Evolutionary conservation across 2,329 filamentous ascomycete species (phyloP), one percentile per base, ranked within the genome.

Genomic region (Microcyclospora pomicola): DNA sequence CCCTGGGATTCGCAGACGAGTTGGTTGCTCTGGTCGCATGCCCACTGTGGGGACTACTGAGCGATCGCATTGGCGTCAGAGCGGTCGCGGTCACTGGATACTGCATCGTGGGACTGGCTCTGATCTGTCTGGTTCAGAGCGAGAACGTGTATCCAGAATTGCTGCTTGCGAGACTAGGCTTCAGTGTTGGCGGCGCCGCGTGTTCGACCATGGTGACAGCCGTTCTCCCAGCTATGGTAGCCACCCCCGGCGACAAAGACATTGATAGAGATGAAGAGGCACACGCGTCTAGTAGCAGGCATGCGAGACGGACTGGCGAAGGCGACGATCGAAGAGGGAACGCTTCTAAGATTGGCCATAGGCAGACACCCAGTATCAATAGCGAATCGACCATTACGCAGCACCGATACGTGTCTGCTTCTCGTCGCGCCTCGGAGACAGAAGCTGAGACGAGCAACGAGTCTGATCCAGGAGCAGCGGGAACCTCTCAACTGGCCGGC

Each of bases 131-230:
- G 52, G 87, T 95, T 16, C 84, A 92, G 67, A 84, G 84, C 19
- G 71, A 67, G 49, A 85, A 87, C 61, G 75, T 95, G 7, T 95
- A 94, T 61, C 88, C 91, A 9, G 80, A 93, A 58, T 67, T 98
- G 48, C 65, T 96, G 38, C 65, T 95, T 31, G 86, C 82, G 38
- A 73, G 91, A 47, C 67, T 96, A 36, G 66, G 92, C 39, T 98
- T 98, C 61, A 91, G 87, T 48, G 51, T 95, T 13, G 91, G 91
- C 15, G 91, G 83, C 14, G 86, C 87, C n/a, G 91, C 88, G 15
- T 69, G 66, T 28, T 60, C 86, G 11, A 96, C 91, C 1, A 98
- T 98, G 91, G 91, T 98, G 14, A 96, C 91, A 7, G 91, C 91
- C 3, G 85, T 93, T 33, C 68, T 98, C 15, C 91, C 91, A 1